Evolutionary conservation across 306 rosid species (phyloP).

Genomic region (Rosa chinensis): DNA sequence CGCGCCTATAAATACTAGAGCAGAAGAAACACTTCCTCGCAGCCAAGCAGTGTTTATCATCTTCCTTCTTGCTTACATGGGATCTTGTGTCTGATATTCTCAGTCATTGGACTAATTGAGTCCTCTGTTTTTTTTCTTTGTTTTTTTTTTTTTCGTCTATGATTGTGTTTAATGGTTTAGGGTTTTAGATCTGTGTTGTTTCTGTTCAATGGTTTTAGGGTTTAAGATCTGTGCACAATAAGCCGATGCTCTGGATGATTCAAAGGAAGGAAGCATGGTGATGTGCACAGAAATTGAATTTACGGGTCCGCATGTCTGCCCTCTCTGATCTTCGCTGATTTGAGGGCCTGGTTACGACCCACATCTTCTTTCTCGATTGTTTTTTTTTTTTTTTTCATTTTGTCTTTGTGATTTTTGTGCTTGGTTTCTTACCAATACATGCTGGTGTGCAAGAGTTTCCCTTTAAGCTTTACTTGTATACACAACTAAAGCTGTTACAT

Average conservation of each 20-base stretch:
- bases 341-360: constrained; percentile 95
- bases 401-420: background rate
- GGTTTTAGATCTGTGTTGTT: constrained; percentile 22
- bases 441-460: background rate
- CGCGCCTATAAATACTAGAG: constrained; percentile 16
- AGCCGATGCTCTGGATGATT: constrained; percentile 96
- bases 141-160: no score
- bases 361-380: constrained; percentile 25
- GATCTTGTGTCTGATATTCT: background rate
- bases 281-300: constrained; percentile 66
- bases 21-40: background rate
- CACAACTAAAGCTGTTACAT: no score
- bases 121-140: background rate
- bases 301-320: constrained; percentile 84
- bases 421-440: background rate
- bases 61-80: background rate
- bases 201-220: background rate
- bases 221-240: constrained; percentile 65
- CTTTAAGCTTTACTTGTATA: no score
- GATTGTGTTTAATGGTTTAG: background rate
- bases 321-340: constrained; percentile 70
- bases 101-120: background rate
- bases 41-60: background rate
- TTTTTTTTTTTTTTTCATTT: background rate
- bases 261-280: constrained; percentile 86